A percentile compares a stretch with the other conserved stretches of the same genome.
Conservation (phyloP, 768 basidiomycete genomes). For the Podaxis sp. region DNA sequence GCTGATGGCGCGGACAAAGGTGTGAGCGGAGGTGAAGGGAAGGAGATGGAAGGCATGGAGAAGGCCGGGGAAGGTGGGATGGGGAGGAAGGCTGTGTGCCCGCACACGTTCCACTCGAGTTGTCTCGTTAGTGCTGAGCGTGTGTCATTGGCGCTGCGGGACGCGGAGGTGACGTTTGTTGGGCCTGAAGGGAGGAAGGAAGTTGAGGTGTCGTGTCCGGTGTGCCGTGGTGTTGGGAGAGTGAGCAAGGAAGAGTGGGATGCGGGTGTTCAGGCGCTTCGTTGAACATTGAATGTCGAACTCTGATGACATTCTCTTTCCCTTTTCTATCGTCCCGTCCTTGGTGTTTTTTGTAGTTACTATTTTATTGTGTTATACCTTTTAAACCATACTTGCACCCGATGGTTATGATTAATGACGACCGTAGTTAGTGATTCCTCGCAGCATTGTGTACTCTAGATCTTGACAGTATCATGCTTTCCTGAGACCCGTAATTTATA, state of each 20-base stretch:
- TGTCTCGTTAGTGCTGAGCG: constrained; percentile 72
- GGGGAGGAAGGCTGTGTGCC: constrained; percentile 41
- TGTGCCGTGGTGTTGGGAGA: constrained; percentile 65
- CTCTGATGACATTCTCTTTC: background rate
- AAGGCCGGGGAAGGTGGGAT: constrained; percentile 14
- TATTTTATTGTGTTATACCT: background rate
- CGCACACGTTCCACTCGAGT: constrained; percentile 68
- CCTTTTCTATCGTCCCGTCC: background rate
- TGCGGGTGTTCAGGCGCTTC: constrained; percentile 35
- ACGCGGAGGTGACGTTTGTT: constrained; percentile 42
- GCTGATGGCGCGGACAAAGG: background rate
- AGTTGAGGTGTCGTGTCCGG: constrained; percentile 74
- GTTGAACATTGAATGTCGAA: background rate
- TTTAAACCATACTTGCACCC: background rate
- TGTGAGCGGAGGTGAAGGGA: background rate
- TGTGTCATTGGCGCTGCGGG: constrained; percentile 65
- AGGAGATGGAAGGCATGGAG: background rate
- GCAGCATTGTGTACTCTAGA: background rate
- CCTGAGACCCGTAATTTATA: too few relatives aligned
- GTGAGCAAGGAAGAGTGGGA: constrained; percentile 65
- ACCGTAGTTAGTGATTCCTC: background rate
- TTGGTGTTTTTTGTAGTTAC: background rate
- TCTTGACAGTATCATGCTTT: too few relatives aligned
- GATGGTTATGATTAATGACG: background rate
- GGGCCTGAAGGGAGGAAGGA: constrained; percentile 29